A percentile compares a stretch with the other conserved stretches of the same genome.
Evolutionary conservation across 768 basidiomycete species (phyloP).

Genomic region (Tricholoma flavovirens): DNA sequence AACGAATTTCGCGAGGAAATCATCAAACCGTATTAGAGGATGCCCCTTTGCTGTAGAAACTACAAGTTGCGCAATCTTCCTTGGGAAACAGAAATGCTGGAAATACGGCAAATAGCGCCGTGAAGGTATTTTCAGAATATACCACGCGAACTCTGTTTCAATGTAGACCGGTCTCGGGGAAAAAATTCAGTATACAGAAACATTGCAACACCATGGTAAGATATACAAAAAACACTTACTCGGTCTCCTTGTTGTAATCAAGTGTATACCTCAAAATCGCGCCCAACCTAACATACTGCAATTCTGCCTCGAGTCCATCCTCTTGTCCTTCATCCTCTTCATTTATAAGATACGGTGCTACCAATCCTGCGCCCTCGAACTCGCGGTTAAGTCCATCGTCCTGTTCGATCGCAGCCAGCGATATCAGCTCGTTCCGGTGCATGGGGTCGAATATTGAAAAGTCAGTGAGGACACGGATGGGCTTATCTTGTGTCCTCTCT

Average conservation of each 20-base stretch:
- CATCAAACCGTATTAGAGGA: slow-evolving; percentile 22
- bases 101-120: slow-evolving; percentile 38
- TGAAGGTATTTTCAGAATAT: slow-evolving; percentile 48
- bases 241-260: slow-evolving; percentile 43
- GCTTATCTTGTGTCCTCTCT: slow-evolving; percentile 34
- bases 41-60: slow-evolving; percentile 29
- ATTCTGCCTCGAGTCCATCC: slow-evolving; percentile 29
- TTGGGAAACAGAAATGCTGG: slow-evolving; percentile 44
- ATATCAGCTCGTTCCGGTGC: slow-evolving; percentile 39
- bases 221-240: slow-evolving; percentile 35
- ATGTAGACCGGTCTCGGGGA: slow-evolving; percentile 50
- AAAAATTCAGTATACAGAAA: neutral
- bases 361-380: slow-evolving; percentile 54
- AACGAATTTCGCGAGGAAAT: slow-evolving; percentile 31
- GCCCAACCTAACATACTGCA: slow-evolving; percentile 40
- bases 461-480: slow-evolving; percentile 48
- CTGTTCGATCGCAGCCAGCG: slow-evolving; percentile 41
- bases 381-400: slow-evolving; percentile 33
- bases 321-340: slow-evolving; percentile 65
- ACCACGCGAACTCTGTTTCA: slow-evolving; percentile 60
- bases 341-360: slow-evolving; percentile 37
- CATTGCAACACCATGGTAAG: neutral
- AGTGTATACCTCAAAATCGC: slow-evolving; percentile 43
- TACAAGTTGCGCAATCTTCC: slow-evolving; percentile 46
- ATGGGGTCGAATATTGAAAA: slow-evolving; percentile 59